Base-by-base conservation (phyloP, 2,329 filamentous ascomycete species). In the Atkinsonella hypoxylon region DNA sequence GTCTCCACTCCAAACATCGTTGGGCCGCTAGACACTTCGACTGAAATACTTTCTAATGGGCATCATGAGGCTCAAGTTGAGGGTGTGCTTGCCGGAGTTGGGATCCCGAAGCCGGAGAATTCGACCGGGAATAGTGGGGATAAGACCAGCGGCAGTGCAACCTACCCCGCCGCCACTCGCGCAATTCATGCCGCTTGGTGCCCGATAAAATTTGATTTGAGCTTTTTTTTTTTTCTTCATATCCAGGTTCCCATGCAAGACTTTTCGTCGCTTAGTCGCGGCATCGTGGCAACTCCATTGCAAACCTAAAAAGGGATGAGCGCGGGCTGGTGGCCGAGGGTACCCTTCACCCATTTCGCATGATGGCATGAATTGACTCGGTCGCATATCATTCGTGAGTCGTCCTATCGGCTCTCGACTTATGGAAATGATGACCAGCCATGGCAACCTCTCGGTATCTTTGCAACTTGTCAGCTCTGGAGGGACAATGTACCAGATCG, bases 121-220 rank as follows among this genome's bases (percentile, higher is more conserved):
- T 36, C 6, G 3, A 4, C 20, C 34, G 46, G 46, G 32, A 48
- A 48, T 48, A 48, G 46, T 40, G 46, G 46, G 46, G 17, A 48
- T 48, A 31, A 47, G 34, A 30, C 15, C 4, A 2, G 22, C 26
- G 26, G 22, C 22, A 32, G 17, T 30, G 20, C 42, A 31, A 31
- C 10, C 15, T 44, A 20, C 39, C 39, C 39, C 39, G 17, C 39
- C 39, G 39, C 18, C 39, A 36, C 39, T 41, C 39, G 39, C 17
- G 39, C 39, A 9, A 9, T 41, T 39, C 12, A 41, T 17, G 18
- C 39, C 39, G 39, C 17, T 41, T 41, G 10, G n/a, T 11, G n/a
- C 10, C 39, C 39, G 39, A 41, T 4, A 20, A 15, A 4, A 4
- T 36, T 36, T 36, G 3, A 36, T 26, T 6, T 26, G 22, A 26